Evolutionary conservation across 108 stramenopile genomes (phyloP).

Genomic region (Cyclostephanos tholiformis): DNA sequence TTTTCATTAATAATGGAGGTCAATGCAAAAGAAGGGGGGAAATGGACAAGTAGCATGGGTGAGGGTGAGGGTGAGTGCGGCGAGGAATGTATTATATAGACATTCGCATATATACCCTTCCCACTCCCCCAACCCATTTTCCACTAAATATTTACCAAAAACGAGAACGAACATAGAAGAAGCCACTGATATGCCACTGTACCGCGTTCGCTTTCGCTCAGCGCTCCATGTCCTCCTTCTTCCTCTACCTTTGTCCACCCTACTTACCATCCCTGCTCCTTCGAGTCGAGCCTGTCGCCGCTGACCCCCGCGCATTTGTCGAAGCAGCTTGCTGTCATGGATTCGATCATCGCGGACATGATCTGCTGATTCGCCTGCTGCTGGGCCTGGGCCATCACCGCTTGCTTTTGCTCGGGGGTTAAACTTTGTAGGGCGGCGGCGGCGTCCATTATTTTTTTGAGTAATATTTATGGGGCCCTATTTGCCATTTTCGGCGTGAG

Average conservation of each 20-base stretch:
- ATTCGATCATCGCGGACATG: slow-evolving; percentile 83
- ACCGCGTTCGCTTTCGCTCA: too few relatives aligned
- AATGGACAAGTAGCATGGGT: not conserved
- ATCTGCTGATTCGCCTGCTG: slow-evolving; percentile 87
- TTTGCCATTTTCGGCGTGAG: too few relatives aligned
- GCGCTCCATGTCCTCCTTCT: too few relatives aligned
- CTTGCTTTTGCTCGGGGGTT: slow-evolving; percentile 78
- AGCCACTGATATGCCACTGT: too few relatives aligned
- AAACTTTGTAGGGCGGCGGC: slow-evolving; percentile 46
- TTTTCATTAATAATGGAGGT: not conserved
- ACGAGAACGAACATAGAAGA: too few relatives aligned
- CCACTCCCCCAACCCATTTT: too few relatives aligned
- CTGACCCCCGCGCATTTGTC: slow-evolving; percentile 81
- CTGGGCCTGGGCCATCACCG: slow-evolving; percentile 78
- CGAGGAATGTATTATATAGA: too few relatives aligned
- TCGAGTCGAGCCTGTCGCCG: slow-evolving; percentile 4
- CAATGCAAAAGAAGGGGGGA: not conserved
- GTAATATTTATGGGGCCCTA: too few relatives aligned
- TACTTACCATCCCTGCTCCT: slow-evolving; percentile 18
- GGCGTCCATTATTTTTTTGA: slow-evolving; percentile 37
- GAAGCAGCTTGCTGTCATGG: slow-evolving; percentile 77
- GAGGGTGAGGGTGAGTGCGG: not conserved
- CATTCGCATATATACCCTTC: too few relatives aligned
- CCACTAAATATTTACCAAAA: too few relatives aligned
- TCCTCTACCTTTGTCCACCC: too few relatives aligned